These are phyloP conservation scores for Alternaria triticina DNA, from an alignment of 2,329 filamentous ascomycete species.

Conservation along the genomic window DNA sequence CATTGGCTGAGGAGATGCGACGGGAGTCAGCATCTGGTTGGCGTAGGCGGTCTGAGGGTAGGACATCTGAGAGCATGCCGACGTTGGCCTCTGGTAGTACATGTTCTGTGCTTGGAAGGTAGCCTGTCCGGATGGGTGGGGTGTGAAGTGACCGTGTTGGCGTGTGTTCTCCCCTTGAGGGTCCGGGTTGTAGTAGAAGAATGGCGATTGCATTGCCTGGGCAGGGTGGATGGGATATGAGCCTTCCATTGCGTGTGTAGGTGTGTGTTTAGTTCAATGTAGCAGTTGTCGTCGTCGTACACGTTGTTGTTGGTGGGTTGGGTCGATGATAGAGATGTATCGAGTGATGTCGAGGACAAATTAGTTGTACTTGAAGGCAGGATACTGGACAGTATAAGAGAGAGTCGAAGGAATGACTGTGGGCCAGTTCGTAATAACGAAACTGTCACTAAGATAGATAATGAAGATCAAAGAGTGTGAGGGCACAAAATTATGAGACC, in stretches of 20 bases:
- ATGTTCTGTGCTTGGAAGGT: constrained; percentile 54
- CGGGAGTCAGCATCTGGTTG: constrained; percentile 72
- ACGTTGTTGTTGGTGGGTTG: constrained; percentile 12
- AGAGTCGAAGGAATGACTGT: constrained; percentile 48
- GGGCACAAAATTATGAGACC: constrained; percentile 31
- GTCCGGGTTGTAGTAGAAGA: constrained; percentile 88
- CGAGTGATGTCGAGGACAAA: constrained; percentile 25
- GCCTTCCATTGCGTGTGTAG: constrained; percentile 66
- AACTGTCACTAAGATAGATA: constrained; percentile 47
- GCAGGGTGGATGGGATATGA: constrained; percentile 60
- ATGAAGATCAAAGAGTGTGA: constrained; percentile 18
- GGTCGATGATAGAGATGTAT: constrained; percentile 9
- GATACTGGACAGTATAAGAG: constrained; percentile 27
- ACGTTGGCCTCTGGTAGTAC: constrained; percentile 62
- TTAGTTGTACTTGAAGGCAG: constrained; percentile 34
- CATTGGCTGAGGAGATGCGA: constrained; percentile 75
- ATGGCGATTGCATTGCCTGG: constrained; percentile 72
- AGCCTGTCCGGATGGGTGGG: constrained; percentile 53
- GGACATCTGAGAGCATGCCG: constrained; percentile 65
- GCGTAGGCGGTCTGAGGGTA: constrained; percentile 61
- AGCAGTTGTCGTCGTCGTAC: constrained; percentile 27
- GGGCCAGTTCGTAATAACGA: constrained; percentile 49
- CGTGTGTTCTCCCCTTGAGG: constrained; percentile 68
- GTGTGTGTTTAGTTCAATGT: constrained; percentile 1
- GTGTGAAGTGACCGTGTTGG: constrained; percentile 78